These are phyloP conservation scores for Colletotrichum spinosum DNA, from an alignment of 2,329 filamentous ascomycete species.

Conservation along the genomic window DNA sequence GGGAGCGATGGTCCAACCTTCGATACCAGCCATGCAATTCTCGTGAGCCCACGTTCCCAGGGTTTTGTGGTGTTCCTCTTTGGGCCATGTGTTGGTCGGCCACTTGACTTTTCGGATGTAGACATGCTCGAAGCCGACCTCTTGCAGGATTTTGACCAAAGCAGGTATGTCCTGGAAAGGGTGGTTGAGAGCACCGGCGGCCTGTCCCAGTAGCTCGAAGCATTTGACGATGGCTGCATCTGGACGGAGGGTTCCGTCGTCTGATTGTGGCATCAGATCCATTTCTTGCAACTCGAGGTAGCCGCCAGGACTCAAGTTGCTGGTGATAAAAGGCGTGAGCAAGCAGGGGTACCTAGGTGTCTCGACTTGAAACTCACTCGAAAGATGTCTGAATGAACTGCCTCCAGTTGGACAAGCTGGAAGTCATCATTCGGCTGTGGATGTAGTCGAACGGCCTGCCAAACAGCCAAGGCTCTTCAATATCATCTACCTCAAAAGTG, in stretches of 20 bases:
- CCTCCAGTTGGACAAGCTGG: slow-evolving; percentile 41
- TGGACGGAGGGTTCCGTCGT: slow-evolving; percentile 51
- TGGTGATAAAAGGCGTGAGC: slow-evolving; percentile 5
- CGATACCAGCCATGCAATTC: background rate
- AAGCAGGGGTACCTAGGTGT: background rate
- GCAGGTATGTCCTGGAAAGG: background rate
- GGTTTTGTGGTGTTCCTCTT: background rate
- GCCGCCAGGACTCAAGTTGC: slow-evolving; percentile 53
- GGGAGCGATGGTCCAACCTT: background rate
- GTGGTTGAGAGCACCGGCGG: slow-evolving; percentile 43
- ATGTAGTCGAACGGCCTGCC: slow-evolving; percentile 49
- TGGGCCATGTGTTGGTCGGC: background rate
- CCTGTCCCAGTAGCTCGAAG: slow-evolving; percentile 44
- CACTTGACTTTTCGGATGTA: background rate
- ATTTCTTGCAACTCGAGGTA: slow-evolving; percentile 58
- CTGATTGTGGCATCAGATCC: slow-evolving; percentile 49
- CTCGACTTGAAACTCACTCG: background rate
- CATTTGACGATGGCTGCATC: slow-evolving; percentile 45
- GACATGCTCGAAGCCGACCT: background rate
- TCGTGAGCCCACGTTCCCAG: background rate
- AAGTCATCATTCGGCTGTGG: slow-evolving; percentile 45
- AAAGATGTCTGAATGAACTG: slow-evolving; percentile 33
- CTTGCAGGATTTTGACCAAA: background rate
- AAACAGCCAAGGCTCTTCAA: slow-evolving; percentile 47
- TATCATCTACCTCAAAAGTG: slow-evolving; percentile 53